Percentiles rank a stretch among this genome's conserved stretches.
These are phyloP conservation scores for Podaxis sp. DNA, from an alignment of 768 basidiomycete species.

Conservation along the genomic window DNA sequence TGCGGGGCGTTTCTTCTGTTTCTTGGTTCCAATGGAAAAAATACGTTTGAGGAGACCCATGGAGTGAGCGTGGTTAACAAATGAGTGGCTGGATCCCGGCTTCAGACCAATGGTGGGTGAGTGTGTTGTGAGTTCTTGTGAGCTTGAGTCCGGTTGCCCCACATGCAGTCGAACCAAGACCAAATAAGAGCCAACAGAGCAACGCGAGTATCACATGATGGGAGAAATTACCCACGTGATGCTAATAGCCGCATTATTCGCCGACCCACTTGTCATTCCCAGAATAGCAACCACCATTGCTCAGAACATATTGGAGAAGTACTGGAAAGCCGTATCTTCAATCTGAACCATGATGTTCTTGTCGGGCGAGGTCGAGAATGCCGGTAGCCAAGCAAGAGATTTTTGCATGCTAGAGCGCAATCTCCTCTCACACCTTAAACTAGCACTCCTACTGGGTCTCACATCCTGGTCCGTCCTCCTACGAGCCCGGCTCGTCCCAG, in stretches of 20 bases:
- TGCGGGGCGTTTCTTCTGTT: constrained; percentile 42
- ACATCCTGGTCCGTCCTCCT: constrained; percentile 66
- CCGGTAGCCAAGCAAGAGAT: constrained; percentile 67
- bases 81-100: constrained; percentile 16
- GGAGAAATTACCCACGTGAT: constrained; percentile 9
- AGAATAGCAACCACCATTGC: neutral
- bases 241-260: neutral
- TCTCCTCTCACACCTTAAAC: constrained; percentile 64
- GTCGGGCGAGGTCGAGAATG: constrained; percentile 35
- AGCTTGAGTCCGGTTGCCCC: neutral
- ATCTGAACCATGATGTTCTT: neutral
- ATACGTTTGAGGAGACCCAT: constrained; percentile 76
- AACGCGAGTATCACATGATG: constrained; percentile 34
- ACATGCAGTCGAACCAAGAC: constrained; percentile 32
- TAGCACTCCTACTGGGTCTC: constrained; percentile 63
- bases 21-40: constrained; percentile 68
- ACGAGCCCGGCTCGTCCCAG: constrained; percentile 56
- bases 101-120: neutral
- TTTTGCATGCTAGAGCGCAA: constrained; percentile 82
- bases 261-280: neutral
- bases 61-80: constrained; percentile 10
- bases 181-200: constrained; percentile 42
- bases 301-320: neutral
- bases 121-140: neutral
- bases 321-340: neutral